A percentile compares a stretch with the other conserved stretches of the same genome.
Conservation (phyloP, 371 early-diverging fungal species). For the Blastocladiella emersonii region DNA sequence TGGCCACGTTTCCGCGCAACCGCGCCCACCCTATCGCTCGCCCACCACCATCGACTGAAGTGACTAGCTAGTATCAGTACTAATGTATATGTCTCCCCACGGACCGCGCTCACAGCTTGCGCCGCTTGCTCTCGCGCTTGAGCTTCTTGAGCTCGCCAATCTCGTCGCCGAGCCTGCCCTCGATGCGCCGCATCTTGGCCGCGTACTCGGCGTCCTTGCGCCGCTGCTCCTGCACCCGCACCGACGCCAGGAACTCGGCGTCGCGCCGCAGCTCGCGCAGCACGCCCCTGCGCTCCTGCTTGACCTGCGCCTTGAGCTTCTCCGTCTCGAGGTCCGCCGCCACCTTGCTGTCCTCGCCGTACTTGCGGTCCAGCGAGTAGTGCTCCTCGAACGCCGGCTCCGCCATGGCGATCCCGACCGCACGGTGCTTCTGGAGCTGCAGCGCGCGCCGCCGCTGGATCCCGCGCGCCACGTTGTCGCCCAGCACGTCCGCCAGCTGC, state of each 20-base stretch:
- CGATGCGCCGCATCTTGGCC: constrained; percentile 71
- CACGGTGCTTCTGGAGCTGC: constrained; percentile 64
- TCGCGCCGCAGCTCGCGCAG: constrained; percentile 89
- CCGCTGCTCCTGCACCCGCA: constrained; percentile 48
- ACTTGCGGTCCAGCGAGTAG: constrained; percentile 51
- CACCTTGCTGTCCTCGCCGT: constrained; percentile 57
- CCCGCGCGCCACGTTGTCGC: constrained; percentile 1
- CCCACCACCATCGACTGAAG: too few species aligned
- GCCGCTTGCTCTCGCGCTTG: not conserved
- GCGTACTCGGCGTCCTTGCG: constrained; percentile 71
- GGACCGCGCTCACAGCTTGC: not conserved
- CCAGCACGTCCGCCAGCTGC: constrained; percentile 3
- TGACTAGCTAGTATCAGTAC: too few species aligned
- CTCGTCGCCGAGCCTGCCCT: constrained; percentile 39
- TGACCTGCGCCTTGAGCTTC: constrained; percentile 62
- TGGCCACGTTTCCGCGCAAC: too few species aligned
- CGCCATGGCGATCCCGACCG: constrained; percentile 75
- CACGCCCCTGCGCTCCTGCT: constrained; percentile 84
- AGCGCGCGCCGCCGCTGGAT: constrained; percentile 49
- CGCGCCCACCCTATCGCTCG: too few species aligned
- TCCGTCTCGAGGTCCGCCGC: constrained; percentile 49
- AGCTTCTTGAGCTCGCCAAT: constrained; percentile 17
- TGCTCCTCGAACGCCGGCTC: constrained; percentile 81
- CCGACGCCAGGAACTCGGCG: constrained; percentile 65
- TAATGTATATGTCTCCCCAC: not conserved